These are phyloP conservation scores for Mycena pura DNA, from an alignment of 768 basidiomycete genomes.

Conservation along the genomic window DNA sequence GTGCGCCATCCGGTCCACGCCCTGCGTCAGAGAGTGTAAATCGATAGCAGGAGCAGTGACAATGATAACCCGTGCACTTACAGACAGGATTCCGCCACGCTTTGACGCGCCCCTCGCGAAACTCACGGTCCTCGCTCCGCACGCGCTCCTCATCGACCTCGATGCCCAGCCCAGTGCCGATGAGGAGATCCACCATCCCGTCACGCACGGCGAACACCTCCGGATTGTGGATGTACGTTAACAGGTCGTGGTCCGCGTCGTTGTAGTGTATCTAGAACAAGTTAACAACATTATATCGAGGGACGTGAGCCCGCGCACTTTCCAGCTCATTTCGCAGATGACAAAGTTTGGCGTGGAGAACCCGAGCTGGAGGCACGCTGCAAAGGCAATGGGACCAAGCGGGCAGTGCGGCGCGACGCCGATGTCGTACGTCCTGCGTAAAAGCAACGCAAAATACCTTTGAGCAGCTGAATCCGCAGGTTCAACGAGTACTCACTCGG, in stretches of 20 bases:
- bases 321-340: conserved; percentile 61
- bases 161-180: conserved; percentile 67
- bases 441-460: conserved; percentile 57
- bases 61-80: not conserved
- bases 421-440: conserved; percentile 67
- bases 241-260: conserved; percentile 58
- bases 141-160: conserved; percentile 66
- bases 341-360: conserved; percentile 56
- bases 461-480: not conserved
- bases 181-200: conserved; percentile 55
- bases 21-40: not conserved
- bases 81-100: conserved; percentile 51
- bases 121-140: conserved; percentile 24
- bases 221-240: conserved; percentile 62
- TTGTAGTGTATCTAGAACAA: conserved; percentile 79
- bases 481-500: conserved; percentile 37
- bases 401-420: conserved; percentile 78
- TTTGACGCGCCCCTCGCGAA: conserved; percentile 25
- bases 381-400: conserved; percentile 72
- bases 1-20: not conserved
- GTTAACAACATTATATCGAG: no score
- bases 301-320: conserved; percentile 39
- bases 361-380: conserved; percentile 72
- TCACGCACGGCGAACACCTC: conserved; percentile 59
- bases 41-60: not conserved